These are phyloP conservation scores for Xylaria sp. DNA, from an alignment of 495 filamentous ascomycete genomes.

Conservation along the genomic window DNA sequence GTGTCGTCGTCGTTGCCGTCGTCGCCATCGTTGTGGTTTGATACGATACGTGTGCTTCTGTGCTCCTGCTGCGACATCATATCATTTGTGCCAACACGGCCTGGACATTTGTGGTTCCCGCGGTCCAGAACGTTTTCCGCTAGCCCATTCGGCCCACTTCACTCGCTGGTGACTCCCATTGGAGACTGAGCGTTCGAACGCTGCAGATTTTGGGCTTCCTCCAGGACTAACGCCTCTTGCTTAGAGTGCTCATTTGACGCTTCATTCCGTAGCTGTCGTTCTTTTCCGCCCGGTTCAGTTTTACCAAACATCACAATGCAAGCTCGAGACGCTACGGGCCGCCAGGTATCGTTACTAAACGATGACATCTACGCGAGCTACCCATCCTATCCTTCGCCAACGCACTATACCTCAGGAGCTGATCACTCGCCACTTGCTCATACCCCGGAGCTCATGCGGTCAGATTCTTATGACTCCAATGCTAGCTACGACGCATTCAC, in stretches of 20 bases:
- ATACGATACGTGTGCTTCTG: slow-evolving; percentile 21
- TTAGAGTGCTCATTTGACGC: slow-evolving; percentile 28
- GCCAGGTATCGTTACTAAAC: slow-evolving; percentile 61
- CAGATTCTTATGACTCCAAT: slow-evolving; percentile 63
- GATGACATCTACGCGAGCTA: slow-evolving; percentile 49
- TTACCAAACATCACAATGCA: slow-evolving; percentile 50
- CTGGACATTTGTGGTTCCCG: slow-evolving; percentile 1
- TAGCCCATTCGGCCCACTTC: slow-evolving; percentile 16
- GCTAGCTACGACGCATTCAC: slow-evolving; percentile 55
- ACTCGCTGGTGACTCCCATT: slow-evolving; percentile 7
- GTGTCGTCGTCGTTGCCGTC: background rate
- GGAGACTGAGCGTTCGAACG: slow-evolving; percentile 10
- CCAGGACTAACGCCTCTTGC: background rate
- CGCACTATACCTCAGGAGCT: slow-evolving; percentile 36
- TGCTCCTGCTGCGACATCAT: slow-evolving; percentile 13
- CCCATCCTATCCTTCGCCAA: slow-evolving; percentile 39
- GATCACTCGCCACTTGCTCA: slow-evolving; percentile 48
- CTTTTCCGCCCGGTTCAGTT: background rate
- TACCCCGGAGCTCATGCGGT: slow-evolving; percentile 58
- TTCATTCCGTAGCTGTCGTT: slow-evolving; percentile 16
- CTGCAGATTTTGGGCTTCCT: background rate
- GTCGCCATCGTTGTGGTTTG: background rate
- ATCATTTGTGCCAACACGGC: slow-evolving; percentile 3
- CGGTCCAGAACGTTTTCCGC: slow-evolving; percentile 13
- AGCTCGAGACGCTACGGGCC: slow-evolving; percentile 56